These are phyloP conservation scores for Suillus cothurnatus DNA, from an alignment of 768 basidiomycete species.

Conservation along the genomic window DNA sequence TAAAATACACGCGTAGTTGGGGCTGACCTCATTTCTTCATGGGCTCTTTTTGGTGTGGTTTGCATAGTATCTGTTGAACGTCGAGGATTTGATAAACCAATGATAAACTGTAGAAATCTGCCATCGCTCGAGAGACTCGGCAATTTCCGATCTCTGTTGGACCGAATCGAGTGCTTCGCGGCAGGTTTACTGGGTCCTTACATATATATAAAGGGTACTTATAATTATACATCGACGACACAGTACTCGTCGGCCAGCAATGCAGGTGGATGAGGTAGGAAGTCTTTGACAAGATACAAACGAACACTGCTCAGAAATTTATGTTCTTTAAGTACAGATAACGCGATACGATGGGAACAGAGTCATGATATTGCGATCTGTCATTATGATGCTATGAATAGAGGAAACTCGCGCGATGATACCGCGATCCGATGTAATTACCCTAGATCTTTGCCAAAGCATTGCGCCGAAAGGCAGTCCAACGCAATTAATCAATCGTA, in stretches of 20 bases:
- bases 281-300: not conserved
- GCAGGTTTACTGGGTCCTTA: too few relatives aligned
- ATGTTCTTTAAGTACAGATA: not conserved
- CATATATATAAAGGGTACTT: too few relatives aligned
- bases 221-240: not conserved
- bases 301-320: not conserved
- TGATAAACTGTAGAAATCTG: not conserved
- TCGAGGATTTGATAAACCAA: not conserved
- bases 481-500: not conserved
- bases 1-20: not conserved
- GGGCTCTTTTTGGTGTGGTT: slow-evolving; percentile 21
- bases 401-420: not conserved
- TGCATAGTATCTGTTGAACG: slow-evolving; percentile 23
- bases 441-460: not conserved
- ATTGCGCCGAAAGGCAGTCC: not conserved
- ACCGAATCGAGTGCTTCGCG: not conserved
- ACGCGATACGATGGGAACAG: too few relatives aligned
- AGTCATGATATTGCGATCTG: not conserved
- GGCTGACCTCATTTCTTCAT: slow-evolving; percentile 35
- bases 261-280: not conserved
- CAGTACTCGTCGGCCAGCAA: not conserved
- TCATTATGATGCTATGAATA: not conserved
- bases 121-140: not conserved
- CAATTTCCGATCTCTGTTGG: not conserved
- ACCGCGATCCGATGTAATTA: not conserved